Evolutionary conservation across 768 basidiomycete species (phyloP), one percentile per base, ranked within the genome.

Genomic region (Lactarius indigo): DNA sequence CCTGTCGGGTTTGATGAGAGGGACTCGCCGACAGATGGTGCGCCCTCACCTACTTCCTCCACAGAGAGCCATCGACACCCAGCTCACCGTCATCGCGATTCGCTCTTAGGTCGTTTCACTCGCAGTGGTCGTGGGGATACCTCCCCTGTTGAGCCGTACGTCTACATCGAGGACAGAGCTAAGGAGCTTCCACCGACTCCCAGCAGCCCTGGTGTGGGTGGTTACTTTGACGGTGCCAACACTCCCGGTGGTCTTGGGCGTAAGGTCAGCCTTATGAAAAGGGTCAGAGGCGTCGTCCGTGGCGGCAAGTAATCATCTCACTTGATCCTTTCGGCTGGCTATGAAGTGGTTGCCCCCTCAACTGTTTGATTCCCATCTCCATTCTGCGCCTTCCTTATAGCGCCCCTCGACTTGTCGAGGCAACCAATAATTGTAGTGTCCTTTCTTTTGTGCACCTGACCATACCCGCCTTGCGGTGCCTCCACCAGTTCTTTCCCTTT

Each of bases 41-140:
- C 73, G 28, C 78, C 78, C 8, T 79, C 80, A 12, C 85, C 85
- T 1, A 80, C 83, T 1, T 82, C 79, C 26, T 74, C 76, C 26
- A 73, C 79, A 28, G 75, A 74, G 71, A 79, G 47, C 35, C 47
- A 61, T 33, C 60, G 59, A 37, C 85, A 88, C 15, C 88, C 85
- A n/a, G 87, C 87, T 1, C 89, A 92, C 74, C 84, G 85, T 56
- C 74, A 85, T 31, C 89, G 91, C 71, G 87, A 88, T 73, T 92
- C 90, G 8, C 88, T 91, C 76, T 79, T 92, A 44, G 91, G 91
- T 18, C 85, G 89, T n/a, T 85, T 91, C 67, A 83, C 79, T 26
- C 81, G 80, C 69, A 69, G 80, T 79, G 69, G 82, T 73, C 79
- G 72, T 59, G 76, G 70, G 35, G 74, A 79, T 41, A 65, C 69